Evolutionary conservation across 164 flowering plant species (phyloP).

Genomic region (Chimonanthus salicifolius): DNA sequence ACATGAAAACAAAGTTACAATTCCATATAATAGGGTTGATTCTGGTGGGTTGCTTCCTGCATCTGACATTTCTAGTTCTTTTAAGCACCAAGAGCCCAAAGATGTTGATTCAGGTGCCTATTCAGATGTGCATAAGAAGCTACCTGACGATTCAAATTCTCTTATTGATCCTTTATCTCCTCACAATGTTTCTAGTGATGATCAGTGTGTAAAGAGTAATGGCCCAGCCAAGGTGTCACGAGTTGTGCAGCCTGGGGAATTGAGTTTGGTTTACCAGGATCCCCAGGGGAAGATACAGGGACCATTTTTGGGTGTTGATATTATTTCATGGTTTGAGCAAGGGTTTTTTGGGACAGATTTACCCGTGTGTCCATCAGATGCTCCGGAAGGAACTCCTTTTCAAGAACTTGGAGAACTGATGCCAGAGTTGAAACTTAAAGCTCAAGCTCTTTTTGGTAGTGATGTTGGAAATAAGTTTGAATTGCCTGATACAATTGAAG

Average conservation of each 20-base stretch:
- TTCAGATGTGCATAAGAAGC: slow-evolving; percentile 24
- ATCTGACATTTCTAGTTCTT: background rate
- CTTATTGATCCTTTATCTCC: slow-evolving; percentile 26
- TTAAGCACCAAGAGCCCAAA: slow-evolving; percentile 9
- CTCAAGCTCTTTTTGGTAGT: slow-evolving; percentile 15
- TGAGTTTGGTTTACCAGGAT: slow-evolving; percentile 70
- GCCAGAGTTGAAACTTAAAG: slow-evolving; percentile 53
- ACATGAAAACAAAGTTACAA: background rate
- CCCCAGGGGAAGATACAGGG: slow-evolving; percentile 95
- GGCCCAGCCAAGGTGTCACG: slow-evolving; percentile 19
- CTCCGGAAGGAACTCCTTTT: slow-evolving; percentile 67
- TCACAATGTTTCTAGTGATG: slow-evolving; percentile 20
- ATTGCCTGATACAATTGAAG: slow-evolving; percentile 24
- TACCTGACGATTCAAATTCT: slow-evolving; percentile 39
- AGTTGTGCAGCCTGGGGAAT: slow-evolving; percentile 50
- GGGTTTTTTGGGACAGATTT: slow-evolving; percentile 88
- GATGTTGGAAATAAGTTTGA: slow-evolving; percentile 22
- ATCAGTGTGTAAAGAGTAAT: slow-evolving; percentile 16
- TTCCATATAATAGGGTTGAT: background rate
- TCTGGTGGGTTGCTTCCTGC: background rate
- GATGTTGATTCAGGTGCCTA: slow-evolving; percentile 14
- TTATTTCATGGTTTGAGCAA: slow-evolving; percentile 86
- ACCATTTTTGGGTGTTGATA: slow-evolving; percentile 81
- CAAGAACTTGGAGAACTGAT: slow-evolving; percentile 62
- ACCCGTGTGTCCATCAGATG: slow-evolving; percentile 70